phyloP scores from a whole-genome alignment of 176 grass and related monocot species.

The Cymbopogon citratus region DNA sequence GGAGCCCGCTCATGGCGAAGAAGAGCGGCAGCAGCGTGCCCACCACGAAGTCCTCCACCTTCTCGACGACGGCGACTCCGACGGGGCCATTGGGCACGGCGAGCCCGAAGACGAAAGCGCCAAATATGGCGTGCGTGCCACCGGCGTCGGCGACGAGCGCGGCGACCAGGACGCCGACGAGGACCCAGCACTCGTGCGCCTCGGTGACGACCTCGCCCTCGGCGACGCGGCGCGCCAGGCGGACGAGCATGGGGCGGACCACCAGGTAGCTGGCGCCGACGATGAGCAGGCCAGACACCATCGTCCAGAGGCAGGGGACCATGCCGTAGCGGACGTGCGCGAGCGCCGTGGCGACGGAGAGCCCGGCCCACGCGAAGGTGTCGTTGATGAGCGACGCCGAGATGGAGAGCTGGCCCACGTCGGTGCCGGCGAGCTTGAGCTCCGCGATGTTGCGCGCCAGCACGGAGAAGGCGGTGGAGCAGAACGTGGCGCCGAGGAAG shows the following conservation, averaged over 20 bases:
- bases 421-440: conserved; percentile 63
- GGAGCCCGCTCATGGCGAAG: conserved; percentile 64
- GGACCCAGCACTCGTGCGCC: conserved; percentile 37
- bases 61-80: conserved; percentile 55
- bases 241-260: conserved; percentile 31
- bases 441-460: conserved; percentile 60
- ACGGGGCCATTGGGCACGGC: conserved; percentile 65
- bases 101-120: conserved; percentile 69
- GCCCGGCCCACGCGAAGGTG: conserved; percentile 42
- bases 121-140: conserved; percentile 69
- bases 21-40: conserved; percentile 59
- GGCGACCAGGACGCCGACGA: conserved; percentile 57
- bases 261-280: conserved; percentile 24
- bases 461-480: conserved; percentile 65
- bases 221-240: conserved; percentile 9
- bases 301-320: conserved; percentile 20
- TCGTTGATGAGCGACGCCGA: conserved; percentile 59
- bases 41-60: conserved; percentile 58
- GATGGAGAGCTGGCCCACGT: conserved; percentile 61
- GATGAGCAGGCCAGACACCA: conserved; percentile 29
- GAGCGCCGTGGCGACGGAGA: conserved; percentile 45
- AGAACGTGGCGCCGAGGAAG: conserved; percentile 56
- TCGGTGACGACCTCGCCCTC: conserved; percentile 37
- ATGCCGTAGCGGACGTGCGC: neutral
- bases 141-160: conserved; percentile 49